These are phyloP conservation scores for Aspergillus sergii DNA, from an alignment of 2,329 filamentous ascomycete genomes.

Conservation along the genomic window DNA sequence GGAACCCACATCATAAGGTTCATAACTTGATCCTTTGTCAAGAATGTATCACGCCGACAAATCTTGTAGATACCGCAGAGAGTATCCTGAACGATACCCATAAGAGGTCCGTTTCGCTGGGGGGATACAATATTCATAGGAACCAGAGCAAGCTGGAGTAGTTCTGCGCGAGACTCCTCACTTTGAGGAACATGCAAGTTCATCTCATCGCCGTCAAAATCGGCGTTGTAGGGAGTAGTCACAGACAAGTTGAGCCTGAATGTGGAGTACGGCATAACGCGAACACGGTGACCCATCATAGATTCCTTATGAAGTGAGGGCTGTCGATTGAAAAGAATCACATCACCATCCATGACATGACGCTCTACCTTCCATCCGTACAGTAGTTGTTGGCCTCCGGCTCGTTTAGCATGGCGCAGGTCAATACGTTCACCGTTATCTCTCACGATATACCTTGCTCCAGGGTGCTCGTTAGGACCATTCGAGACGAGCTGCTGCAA, in stretches of 20 bases:
- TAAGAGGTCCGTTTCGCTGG: slow-evolving; percentile 92
- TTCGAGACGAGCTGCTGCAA: slow-evolving; percentile 88
- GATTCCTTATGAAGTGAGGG: slow-evolving; percentile 99
- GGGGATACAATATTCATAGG: slow-evolving; percentile 97
- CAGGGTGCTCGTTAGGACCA: slow-evolving; percentile 91
- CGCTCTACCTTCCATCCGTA: slow-evolving; percentile 99
- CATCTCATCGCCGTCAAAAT: slow-evolving; percentile 99
- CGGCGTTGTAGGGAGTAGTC: slow-evolving; percentile 97
- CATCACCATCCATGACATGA: slow-evolving; percentile 93
- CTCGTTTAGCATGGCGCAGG: slow-evolving; percentile 86
- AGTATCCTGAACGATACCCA: slow-evolving; percentile 99
- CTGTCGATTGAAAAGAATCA: slow-evolving; percentile 99
- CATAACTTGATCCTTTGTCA: slow-evolving; percentile 91
- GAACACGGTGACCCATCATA: slow-evolving; percentile 99
- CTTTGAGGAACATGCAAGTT: slow-evolving; percentile 99
- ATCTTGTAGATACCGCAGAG: slow-evolving; percentile 97
- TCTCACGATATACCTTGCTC: slow-evolving; percentile 94
- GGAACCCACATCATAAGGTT: slow-evolving; percentile 97
- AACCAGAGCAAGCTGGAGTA: slow-evolving; percentile 95
- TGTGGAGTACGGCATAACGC: slow-evolving; percentile 98
- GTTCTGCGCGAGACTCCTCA: slow-evolving; percentile 93
- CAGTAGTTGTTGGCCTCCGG: slow-evolving; percentile 77
- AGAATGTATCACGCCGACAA: slow-evolving; percentile 86
- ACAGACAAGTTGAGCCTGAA: slow-evolving; percentile 97
- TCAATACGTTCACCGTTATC: slow-evolving; percentile 93